Conservation (phyloP, 2,329 filamentous ascomycete genomes). For the Epichloe brachyelytri region DNA sequence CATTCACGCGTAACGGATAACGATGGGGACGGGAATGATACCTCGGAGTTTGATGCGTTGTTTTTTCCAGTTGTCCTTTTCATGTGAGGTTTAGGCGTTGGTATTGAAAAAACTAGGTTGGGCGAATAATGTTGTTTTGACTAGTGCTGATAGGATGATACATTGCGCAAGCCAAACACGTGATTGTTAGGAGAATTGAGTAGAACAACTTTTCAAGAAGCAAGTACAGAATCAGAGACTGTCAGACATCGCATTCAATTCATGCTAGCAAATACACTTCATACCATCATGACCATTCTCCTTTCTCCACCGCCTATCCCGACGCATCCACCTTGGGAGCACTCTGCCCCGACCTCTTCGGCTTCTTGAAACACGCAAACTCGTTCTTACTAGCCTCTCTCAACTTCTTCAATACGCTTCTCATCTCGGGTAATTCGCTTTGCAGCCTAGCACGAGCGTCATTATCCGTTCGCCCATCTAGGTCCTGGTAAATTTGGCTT, state of each 20-base stretch:
- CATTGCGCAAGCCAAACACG: no score
- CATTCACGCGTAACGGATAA: conserved; percentile 15
- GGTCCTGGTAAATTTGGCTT: conserved; percentile 79
- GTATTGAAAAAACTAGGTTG: background rate
- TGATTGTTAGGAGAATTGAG: no score
- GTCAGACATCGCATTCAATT: background rate
- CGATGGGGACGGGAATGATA: conserved; percentile 17
- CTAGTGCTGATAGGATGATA: no score
- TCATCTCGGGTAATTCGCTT: conserved; percentile 80
- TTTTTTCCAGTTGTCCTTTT: background rate
- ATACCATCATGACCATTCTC: background rate
- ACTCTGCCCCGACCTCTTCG: conserved; percentile 30
- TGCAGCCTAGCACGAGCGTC: conserved; percentile 70
- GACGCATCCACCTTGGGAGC: conserved; percentile 21
- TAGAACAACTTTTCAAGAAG: no score
- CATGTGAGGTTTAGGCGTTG: background rate
- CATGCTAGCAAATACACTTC: background rate
- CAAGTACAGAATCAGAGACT: no score
- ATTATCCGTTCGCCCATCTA: conserved; percentile 82
- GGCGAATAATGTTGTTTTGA: no score
- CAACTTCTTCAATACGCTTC: conserved; percentile 70
- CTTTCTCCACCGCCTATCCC: background rate
- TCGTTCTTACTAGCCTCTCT: conserved; percentile 72
- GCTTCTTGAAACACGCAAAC: conserved; percentile 73
- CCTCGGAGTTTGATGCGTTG: conserved; percentile 7